Evolutionary conservation across 371 early-diverging fungal genomes (phyloP).

Genomic region (Aphelidium insulamus): DNA sequence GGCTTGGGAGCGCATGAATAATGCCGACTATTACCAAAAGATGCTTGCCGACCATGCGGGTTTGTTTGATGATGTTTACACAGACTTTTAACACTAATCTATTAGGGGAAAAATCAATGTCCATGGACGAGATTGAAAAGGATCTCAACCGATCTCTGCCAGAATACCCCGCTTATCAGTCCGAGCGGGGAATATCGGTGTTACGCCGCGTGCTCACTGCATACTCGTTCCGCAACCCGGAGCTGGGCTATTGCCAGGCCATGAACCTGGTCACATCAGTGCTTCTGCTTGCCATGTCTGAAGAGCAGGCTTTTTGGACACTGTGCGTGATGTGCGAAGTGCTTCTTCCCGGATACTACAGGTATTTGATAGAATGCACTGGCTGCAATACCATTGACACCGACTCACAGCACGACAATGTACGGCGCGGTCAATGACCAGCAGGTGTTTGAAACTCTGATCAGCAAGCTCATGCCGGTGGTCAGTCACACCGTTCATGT

Average conservation of each 20-base stretch:
- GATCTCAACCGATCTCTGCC: conserved; percentile 80
- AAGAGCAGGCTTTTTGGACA: conserved; percentile 92
- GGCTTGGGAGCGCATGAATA: conserved; percentile 59
- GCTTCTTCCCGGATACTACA: conserved; percentile 81
- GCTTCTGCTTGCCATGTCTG: conserved; percentile 71
- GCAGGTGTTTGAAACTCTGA: conserved; percentile 72
- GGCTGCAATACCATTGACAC: not conserved
- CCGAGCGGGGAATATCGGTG: conserved; percentile 65
- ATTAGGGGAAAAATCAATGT: conserved; percentile 32
- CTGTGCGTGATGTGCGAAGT: conserved; percentile 68
- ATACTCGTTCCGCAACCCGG: conserved; percentile 61
- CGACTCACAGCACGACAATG: conserved; percentile 57
- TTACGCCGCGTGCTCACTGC: conserved; percentile 71
- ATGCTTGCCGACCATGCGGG: conserved; percentile 33
- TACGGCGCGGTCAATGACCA: conserved; percentile 88
- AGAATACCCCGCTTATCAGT: conserved; percentile 82
- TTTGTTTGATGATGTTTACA: too few relatives aligned
- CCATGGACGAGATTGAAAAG: conserved; percentile 90
- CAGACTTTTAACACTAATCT: conserved; percentile 10
- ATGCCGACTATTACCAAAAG: conserved; percentile 54
- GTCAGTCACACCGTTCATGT: not conserved
- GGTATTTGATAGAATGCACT: conserved; percentile 6
- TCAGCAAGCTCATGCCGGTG: conserved; percentile 51
- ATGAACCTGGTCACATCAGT: conserved; percentile 95
- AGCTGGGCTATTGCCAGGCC: conserved; percentile 94